Conservation (phyloP, 2,329 filamentous ascomycete genomes). For the Talaromyces pinophilus region DNA sequence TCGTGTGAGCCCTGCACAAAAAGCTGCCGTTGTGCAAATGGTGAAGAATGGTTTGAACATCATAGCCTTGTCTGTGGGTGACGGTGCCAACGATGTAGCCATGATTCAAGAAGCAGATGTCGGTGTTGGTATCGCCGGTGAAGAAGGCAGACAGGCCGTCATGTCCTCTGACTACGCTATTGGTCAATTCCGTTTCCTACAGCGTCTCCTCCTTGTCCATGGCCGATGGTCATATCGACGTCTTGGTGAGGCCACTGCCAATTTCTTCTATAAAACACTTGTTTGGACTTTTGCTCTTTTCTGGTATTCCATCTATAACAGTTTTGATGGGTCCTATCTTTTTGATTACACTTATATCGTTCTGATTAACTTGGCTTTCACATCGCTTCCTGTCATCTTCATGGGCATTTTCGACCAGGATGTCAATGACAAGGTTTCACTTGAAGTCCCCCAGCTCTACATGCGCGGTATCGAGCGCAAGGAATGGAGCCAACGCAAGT, state of each 20-base stretch:
- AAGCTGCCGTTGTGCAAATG: constrained; percentile 94
- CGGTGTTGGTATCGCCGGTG: constrained; percentile 92
- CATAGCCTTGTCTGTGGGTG: constrained; percentile 91
- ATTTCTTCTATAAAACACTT: constrained; percentile 99
- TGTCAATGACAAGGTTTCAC: constrained; percentile 87
- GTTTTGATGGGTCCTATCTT: constrained; percentile 94
- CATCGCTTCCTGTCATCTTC: constrained; percentile 88
- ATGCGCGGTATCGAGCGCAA: constrained; percentile 90
- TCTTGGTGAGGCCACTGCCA: constrained; percentile 88
- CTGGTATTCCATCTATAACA: constrained; percentile 95
- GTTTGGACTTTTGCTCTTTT: constrained; percentile 96
- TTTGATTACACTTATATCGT: constrained; percentile 98
- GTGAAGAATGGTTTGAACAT: constrained; percentile 94
- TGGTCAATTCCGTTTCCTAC: constrained; percentile 87
- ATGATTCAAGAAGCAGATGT: constrained; percentile 98
- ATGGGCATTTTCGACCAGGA: constrained; percentile 98
- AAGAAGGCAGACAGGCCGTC: constrained; percentile 86
- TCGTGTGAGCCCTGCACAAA: constrained; percentile 93
- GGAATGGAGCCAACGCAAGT: constrained; percentile 95
- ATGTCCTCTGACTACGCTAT: constrained; percentile 98
- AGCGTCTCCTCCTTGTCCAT: constrained; percentile 82
- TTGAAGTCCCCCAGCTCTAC: constrained; percentile 94
- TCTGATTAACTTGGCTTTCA: constrained; percentile 95
- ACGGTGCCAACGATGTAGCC: constrained; percentile 92
- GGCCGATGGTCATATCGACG: constrained; percentile 96